Conservation (phyloP, 2,329 filamentous ascomycete species). For the Colletotrichum sp. region DNA sequence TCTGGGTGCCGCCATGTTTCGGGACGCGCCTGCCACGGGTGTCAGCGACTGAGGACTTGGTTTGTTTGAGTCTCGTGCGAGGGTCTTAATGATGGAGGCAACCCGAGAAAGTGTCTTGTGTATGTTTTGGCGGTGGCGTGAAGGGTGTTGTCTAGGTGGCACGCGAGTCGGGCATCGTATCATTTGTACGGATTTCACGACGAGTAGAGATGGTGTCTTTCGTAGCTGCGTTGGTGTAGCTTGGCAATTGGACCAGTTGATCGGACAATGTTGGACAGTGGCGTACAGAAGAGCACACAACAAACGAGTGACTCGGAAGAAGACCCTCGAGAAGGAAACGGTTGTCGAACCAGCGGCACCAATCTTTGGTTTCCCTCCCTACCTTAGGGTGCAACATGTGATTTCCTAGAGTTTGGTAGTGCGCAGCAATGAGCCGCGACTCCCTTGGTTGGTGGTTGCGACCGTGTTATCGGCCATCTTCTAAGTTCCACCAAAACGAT, state of each 20-base stretch:
- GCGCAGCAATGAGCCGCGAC: neutral
- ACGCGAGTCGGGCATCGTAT: neutral
- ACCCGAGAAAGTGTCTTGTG: neutral
- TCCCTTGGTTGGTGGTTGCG: neutral
- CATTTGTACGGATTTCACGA: neutral
- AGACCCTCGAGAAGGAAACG: neutral
- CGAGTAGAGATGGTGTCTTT: neutral
- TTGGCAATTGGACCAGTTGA: neutral
- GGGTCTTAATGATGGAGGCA: neutral
- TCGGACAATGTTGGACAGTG: neutral
- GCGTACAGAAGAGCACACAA: neutral
- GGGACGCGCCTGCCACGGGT: neutral
- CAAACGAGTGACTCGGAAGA: neutral
- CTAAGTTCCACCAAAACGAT: neutral
- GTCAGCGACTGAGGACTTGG: neutral
- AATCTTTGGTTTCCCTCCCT: neutral
- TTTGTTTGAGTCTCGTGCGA: neutral
- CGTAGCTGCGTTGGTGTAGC: neutral
- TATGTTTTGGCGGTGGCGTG: neutral
- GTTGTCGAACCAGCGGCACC: neutral
- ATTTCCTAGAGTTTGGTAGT: neutral
- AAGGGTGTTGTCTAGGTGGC: neutral
- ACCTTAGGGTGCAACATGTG: conserved; percentile 2
- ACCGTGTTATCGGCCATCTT: neutral
- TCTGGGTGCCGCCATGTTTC: neutral